These are phyloP conservation scores for Neoboletus magnificus DNA, from an alignment of 768 basidiomycete genomes.

Conservation along the genomic window DNA sequence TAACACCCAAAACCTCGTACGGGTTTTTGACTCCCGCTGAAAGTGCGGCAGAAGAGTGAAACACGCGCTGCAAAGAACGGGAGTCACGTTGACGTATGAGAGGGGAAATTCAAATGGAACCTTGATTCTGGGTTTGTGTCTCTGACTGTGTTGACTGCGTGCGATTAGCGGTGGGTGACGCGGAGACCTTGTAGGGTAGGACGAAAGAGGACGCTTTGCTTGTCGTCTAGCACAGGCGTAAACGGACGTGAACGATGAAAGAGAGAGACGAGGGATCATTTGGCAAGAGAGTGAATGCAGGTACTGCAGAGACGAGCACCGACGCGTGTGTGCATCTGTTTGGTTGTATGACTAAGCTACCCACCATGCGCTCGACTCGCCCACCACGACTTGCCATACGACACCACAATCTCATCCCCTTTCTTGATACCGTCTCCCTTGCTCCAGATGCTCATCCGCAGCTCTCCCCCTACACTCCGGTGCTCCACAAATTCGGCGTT, in stretches of 20 bases:
- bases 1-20: conserved; percentile 87
- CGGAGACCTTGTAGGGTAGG: conserved; percentile 38
- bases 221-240: conserved; percentile 51
- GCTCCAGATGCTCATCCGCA: conserved; percentile 78
- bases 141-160: conserved; percentile 15
- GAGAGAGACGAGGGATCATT: conserved; percentile 52
- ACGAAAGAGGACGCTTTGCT: conserved; percentile 33
- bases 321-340: conserved; percentile 16
- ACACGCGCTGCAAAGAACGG: conserved; percentile 51
- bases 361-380: conserved; percentile 24
- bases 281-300: conserved; percentile 14
- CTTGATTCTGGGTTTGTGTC: conserved; percentile 34
- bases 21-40: conserved; percentile 71
- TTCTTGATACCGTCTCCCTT: conserved; percentile 57
- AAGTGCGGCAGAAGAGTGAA: conserved; percentile 64
- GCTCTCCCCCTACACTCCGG: conserved; percentile 51
- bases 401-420: conserved; percentile 82
- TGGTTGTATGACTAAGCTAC: conserved; percentile 21
- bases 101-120: conserved; percentile 29
- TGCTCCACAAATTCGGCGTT: conserved; percentile 70
- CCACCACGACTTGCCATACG: conserved; percentile 91
- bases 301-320: not conserved
- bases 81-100: conserved; percentile 18
- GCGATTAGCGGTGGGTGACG: conserved; percentile 21
- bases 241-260: conserved; percentile 52